Conservation (phyloP, 73 alveolate species). For the Stentor coeruleus region DNA sequence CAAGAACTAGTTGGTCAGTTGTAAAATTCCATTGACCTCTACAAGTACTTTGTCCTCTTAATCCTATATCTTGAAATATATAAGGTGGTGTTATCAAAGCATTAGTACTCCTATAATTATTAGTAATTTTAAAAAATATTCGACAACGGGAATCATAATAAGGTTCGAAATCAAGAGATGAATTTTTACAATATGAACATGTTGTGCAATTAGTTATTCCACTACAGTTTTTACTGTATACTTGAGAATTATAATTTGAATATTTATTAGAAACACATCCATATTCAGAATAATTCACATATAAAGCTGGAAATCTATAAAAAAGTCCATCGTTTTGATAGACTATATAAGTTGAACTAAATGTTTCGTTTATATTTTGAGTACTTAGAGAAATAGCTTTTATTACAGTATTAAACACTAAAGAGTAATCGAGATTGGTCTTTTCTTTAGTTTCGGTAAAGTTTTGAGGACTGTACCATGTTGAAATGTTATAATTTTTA, state of each 20-base stretch:
- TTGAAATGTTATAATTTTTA: not conserved
- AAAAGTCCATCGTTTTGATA: not conserved
- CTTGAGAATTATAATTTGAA: too few species aligned
- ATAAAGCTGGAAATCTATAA: not conserved
- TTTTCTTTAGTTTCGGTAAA: not conserved
- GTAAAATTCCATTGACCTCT: slow-evolving; percentile 5
- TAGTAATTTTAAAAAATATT: not conserved
- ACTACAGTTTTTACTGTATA: not conserved
- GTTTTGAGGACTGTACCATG: not conserved
- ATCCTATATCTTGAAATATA: not conserved
- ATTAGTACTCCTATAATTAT: not conserved
- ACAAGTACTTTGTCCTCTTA: slow-evolving; percentile 5
- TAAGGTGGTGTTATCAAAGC: slow-evolving; percentile 2
- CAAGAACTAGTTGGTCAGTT: not conserved
- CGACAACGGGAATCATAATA: not conserved
- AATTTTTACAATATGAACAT: not conserved
- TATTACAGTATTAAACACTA: not conserved
- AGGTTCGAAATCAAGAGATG: not conserved
- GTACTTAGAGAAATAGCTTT: not conserved
- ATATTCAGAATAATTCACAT: not conserved
- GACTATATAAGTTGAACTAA: not conserved
- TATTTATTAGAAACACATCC: too few species aligned
- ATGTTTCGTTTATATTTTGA: not conserved
- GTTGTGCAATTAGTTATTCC: not conserved
- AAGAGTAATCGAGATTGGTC: not conserved